A percentile compares a stretch with the other conserved stretches of the same genome.
Conservation (phyloP, 2,329 filamentous ascomycete species). For the Fusarium sulawesiense region DNA sequence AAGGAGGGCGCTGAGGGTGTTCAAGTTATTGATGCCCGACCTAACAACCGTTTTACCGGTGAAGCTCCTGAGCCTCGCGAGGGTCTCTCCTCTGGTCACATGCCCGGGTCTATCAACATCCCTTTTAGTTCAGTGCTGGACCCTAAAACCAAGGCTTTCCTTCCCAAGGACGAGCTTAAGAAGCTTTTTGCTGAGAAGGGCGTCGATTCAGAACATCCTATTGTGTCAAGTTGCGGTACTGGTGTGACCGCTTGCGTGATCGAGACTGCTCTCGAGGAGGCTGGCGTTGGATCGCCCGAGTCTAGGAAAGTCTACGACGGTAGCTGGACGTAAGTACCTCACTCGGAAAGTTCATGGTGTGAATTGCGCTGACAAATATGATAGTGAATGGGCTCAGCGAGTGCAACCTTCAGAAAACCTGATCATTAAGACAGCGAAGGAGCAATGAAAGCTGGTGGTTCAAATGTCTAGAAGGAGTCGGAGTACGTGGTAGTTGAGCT, state of each 20-base stretch:
- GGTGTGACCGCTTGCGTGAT: conserved; percentile 94
- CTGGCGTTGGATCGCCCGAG: conserved; percentile 75
- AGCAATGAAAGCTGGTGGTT: conserved; percentile 29
- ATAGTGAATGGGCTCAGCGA: conserved; percentile 75
- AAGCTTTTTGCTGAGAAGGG: conserved; percentile 83
- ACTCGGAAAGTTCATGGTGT: neutral
- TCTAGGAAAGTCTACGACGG: conserved; percentile 89
- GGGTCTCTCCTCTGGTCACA: conserved; percentile 88
- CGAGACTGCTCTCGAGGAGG: conserved; percentile 85
- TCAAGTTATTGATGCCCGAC: conserved; percentile 89
- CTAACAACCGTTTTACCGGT: conserved; percentile 82
- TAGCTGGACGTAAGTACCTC: conserved; percentile 88
- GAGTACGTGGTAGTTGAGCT: conserved; percentile 38
- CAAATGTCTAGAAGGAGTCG: conserved; percentile 25
- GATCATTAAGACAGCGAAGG: conserved; percentile 64
- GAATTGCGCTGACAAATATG: conserved; percentile 45
- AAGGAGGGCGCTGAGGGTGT: conserved; percentile 86
- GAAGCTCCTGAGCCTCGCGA: conserved; percentile 86
- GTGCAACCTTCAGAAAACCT: conserved; percentile 71
- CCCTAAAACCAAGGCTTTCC: conserved; percentile 81
- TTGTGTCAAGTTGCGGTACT: conserved; percentile 90
- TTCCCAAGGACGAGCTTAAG: conserved; percentile 76
- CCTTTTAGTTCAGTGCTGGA: conserved; percentile 85
- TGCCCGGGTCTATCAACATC: conserved; percentile 87
- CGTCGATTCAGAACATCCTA: conserved; percentile 80